Conservation (phyloP, 805 yeast species). For the Candida morakotiae region DNA sequence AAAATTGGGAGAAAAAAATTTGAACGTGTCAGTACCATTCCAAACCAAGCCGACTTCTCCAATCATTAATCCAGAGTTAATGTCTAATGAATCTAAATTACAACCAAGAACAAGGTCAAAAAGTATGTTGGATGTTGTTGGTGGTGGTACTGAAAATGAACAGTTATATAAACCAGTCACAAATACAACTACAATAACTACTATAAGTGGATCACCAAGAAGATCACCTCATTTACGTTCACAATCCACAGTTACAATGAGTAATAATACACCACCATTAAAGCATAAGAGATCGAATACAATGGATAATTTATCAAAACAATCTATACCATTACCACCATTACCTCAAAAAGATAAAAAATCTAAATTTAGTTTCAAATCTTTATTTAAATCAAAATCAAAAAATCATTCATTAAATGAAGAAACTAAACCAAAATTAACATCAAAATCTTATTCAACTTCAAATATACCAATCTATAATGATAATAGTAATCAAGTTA, state of each 20-base stretch:
- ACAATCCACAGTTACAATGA: slow-evolving; percentile 16
- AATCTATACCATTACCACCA: not conserved
- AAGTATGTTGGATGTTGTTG: slow-evolving; percentile 7
- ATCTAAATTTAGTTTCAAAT: slow-evolving; percentile 36
- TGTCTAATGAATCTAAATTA: not conserved
- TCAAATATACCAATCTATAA: slow-evolving; percentile 20
- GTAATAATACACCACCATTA: slow-evolving; percentile 7
- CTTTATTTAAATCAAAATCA: slow-evolving; percentile 35
- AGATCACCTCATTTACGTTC: slow-evolving; percentile 19
- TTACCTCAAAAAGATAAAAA: slow-evolving; percentile 11
- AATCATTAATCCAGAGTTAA: not conserved
- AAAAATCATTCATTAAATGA: slow-evolving; percentile 22
- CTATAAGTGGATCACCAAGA: slow-evolving; percentile 6
- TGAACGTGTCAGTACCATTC: slow-evolving; percentile 7
- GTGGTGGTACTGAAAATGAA: too few relatives aligned
- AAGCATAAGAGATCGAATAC: slow-evolving; percentile 16
- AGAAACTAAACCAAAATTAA: slow-evolving; percentile 11
- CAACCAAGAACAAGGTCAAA: slow-evolving; percentile 1
- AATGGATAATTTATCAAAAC: slow-evolving; percentile 13
- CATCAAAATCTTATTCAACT: slow-evolving; percentile 26
- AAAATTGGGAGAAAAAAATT: not conserved
- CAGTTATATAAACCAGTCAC: slow-evolving; percentile 2
- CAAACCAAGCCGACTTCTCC: slow-evolving; percentile 4
- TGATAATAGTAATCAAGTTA: not conserved
- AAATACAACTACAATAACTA: not conserved